phyloP scores from a whole-genome alignment of 2,329 filamentous ascomycete genomes.

The Nannizziopsis barbatae region DNA sequence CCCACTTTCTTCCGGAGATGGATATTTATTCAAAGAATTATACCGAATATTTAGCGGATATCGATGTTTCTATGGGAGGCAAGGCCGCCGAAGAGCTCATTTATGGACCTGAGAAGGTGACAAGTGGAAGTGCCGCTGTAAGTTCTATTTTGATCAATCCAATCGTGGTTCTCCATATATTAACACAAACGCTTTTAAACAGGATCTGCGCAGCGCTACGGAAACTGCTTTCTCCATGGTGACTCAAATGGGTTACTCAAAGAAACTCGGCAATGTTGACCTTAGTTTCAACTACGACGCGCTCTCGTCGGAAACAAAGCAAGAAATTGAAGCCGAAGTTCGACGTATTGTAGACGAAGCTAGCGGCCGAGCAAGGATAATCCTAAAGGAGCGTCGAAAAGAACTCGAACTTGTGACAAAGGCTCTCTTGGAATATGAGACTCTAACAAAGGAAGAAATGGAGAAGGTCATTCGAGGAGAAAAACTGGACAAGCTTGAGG shows the following conservation, averaged over 20 bases:
- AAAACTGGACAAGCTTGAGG: slow-evolving; percentile 57
- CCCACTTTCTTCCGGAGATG: slow-evolving; percentile 77
- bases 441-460: slow-evolving; percentile 77
- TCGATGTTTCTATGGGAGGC: slow-evolving; percentile 72
- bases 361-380: slow-evolving; percentile 57
- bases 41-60: slow-evolving; percentile 66
- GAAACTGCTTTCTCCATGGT: slow-evolving; percentile 77
- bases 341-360: slow-evolving; percentile 73
- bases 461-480: slow-evolving; percentile 81
- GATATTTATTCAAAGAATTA: slow-evolving; percentile 86
- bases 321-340: slow-evolving; percentile 79
- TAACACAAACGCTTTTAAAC: slow-evolving; percentile 33
- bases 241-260: slow-evolving; percentile 79
- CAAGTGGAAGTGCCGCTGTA: slow-evolving; percentile 72
- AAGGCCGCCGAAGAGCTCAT: slow-evolving; percentile 84
- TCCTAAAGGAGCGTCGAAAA: slow-evolving; percentile 63
- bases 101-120: slow-evolving; percentile 83
- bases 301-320: slow-evolving; percentile 75
- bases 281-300: slow-evolving; percentile 67
- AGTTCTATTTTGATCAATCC: slow-evolving; percentile 25
- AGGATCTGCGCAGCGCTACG: slow-evolving; percentile 80
- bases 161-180: not conserved
- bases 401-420: slow-evolving; percentile 82
- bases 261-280: slow-evolving; percentile 78
- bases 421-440: slow-evolving; percentile 89